Conservation (phyloP, 2,329 filamentous ascomycete species). For the Lasiodiplodia gonubiensis region DNA sequence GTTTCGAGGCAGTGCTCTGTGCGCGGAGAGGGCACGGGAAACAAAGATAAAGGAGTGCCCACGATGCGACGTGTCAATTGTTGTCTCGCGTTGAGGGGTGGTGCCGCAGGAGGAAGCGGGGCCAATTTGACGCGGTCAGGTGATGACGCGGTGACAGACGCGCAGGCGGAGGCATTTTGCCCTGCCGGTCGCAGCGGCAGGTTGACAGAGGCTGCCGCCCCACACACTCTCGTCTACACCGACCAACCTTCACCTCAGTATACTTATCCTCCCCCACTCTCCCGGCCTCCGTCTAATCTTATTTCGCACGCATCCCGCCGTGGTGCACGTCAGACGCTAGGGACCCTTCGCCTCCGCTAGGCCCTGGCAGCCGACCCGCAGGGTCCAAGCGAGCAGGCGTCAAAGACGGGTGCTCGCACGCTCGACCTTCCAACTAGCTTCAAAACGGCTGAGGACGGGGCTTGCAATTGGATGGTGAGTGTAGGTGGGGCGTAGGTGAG, state of each 20-base stretch:
- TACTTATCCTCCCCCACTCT: neutral
- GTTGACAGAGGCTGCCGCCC: neutral
- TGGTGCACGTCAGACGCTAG: neutral
- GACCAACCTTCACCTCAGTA: neutral
- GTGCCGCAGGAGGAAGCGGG: neutral
- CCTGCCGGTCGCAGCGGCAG: conserved; percentile 7
- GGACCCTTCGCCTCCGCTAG: too few relatives aligned
- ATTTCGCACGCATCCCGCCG: neutral
- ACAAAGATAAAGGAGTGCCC: neutral
- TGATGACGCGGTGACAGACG: neutral
- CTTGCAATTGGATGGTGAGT: neutral
- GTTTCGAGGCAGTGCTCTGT: neutral
- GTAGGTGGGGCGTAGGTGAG: neutral
- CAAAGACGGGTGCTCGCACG: neutral
- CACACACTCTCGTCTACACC: neutral
- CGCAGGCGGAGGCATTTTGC: conserved; percentile 12
- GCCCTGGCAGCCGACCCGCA: neutral
- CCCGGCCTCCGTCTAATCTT: neutral
- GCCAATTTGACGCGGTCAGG: neutral
- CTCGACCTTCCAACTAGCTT: neutral
- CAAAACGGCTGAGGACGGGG: neutral
- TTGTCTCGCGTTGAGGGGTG: neutral
- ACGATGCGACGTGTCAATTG: conserved; percentile 8
- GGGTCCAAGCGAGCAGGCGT: neutral
- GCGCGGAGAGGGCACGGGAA: neutral